Conservation (phyloP, 2,329 filamentous ascomycete genomes). For the Magnaporthiopsis incrustans region DNA sequence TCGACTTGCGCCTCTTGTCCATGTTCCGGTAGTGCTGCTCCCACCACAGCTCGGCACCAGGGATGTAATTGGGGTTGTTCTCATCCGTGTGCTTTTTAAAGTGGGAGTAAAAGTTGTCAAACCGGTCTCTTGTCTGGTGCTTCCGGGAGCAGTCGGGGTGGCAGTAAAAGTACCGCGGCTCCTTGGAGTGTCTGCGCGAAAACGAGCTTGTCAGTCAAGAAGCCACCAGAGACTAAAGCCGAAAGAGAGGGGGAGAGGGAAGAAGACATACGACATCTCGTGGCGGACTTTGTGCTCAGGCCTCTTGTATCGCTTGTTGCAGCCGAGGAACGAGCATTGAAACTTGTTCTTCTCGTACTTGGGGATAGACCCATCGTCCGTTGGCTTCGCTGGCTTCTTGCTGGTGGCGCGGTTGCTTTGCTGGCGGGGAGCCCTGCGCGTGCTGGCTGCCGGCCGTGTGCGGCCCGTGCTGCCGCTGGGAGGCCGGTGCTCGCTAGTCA, state of each 20-base stretch:
- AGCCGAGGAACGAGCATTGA: background rate
- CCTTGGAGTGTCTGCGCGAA: background rate
- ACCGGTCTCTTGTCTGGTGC: background rate
- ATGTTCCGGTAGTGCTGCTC: background rate
- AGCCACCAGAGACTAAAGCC: background rate
- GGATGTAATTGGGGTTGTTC: background rate
- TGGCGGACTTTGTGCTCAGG: background rate
- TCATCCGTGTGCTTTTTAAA: conserved; percentile 5
- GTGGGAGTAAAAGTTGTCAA: conserved; percentile 1
- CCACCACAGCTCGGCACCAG: background rate
- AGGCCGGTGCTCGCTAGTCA: background rate
- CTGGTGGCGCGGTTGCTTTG: background rate
- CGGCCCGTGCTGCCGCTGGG: background rate
- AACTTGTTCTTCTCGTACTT: background rate
- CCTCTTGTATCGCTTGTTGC: background rate
- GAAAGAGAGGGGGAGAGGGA: background rate
- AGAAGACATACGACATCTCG: background rate
- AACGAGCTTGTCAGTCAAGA: background rate
- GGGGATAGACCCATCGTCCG: too few species aligned
- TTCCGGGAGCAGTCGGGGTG: background rate
- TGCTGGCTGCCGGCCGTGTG: too few species aligned
- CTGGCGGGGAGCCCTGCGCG: background rate
- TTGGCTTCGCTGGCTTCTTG: background rate
- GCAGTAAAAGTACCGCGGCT: background rate
- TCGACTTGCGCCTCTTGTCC: background rate